Percentiles rank a stretch among this genome's conserved stretches.
Evolutionary conservation across 257 asterid species (phyloP).

Genomic region (Leonotis leonurus): DNA sequence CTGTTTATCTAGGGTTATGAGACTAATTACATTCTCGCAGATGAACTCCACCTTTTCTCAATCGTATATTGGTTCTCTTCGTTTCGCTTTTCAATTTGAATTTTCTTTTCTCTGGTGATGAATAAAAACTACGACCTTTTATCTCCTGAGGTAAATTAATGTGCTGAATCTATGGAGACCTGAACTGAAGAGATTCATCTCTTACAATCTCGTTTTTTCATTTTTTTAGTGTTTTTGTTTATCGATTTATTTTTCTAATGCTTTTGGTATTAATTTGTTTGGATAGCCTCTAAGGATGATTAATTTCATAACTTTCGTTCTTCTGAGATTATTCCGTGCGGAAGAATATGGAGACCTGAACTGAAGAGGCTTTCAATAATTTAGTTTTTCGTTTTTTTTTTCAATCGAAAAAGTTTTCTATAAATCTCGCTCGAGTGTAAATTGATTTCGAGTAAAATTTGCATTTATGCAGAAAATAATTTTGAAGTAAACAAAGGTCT

Average conservation of each 20-base stretch:
- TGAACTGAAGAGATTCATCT: constrained; percentile 29
- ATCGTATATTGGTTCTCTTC: neutral
- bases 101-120: constrained; percentile 17
- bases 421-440: too few relatives aligned
- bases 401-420: too few relatives aligned
- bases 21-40: too few relatives aligned
- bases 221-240: neutral
- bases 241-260: neutral
- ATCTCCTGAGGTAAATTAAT: constrained; percentile 26
- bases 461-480: too few relatives aligned
- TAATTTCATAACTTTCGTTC: constrained; percentile 45
- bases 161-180: constrained; percentile 39
- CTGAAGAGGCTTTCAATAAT: constrained; percentile 32
- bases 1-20: too few relatives aligned
- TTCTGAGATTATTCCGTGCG: constrained; percentile 43
- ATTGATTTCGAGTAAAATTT: too few relatives aligned
- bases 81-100: too few relatives aligned
- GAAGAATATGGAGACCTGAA: constrained; percentile 60
- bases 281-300: constrained; percentile 41
- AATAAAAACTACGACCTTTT: constrained; percentile 22
- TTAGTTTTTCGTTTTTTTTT: neutral
- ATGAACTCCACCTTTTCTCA: too few relatives aligned
- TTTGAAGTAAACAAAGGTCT: too few relatives aligned
- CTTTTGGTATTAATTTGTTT: neutral
- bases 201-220: neutral